Evolutionary conservation across 2,329 filamentous ascomycete species (phyloP).

Genomic region (Cyclaneusma minus): DNA sequence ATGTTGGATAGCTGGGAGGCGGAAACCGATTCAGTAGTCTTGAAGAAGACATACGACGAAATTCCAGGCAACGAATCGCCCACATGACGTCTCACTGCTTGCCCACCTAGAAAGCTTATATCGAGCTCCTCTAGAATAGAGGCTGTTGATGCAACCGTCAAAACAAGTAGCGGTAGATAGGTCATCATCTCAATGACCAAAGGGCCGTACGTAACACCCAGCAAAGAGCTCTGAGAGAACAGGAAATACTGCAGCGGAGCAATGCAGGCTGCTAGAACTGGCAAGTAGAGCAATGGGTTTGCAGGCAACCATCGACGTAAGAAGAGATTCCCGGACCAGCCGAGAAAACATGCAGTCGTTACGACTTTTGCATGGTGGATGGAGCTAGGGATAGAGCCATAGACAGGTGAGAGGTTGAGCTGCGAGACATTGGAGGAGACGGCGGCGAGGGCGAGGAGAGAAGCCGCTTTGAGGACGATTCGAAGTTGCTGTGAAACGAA

Average conservation of each 20-base stretch:
- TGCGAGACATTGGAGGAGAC: slow-evolving; percentile 56
- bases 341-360: slow-evolving; percentile 50
- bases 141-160: slow-evolving; percentile 48
- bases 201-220: slow-evolving; percentile 61
- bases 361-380: slow-evolving; percentile 56
- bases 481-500: slow-evolving; percentile 14
- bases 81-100: too few species aligned
- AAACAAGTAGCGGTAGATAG: slow-evolving; percentile 49
- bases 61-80: slow-evolving; percentile 51
- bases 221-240: slow-evolving; percentile 45
- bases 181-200: slow-evolving; percentile 59
- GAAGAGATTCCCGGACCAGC: slow-evolving; percentile 52
- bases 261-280: slow-evolving; percentile 60
- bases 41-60: slow-evolving; percentile 50
- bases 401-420: slow-evolving; percentile 69
- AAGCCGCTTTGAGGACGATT: slow-evolving; percentile 19
- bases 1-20: slow-evolving; percentile 26
- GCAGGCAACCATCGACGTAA: slow-evolving; percentile 33
- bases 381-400: slow-evolving; percentile 66
- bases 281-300: slow-evolving; percentile 39
- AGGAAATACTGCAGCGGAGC: slow-evolving; percentile 59
- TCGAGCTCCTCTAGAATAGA: slow-evolving; percentile 48
- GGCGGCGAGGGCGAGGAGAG: slow-evolving; percentile 41
- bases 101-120: slow-evolving; percentile 31
- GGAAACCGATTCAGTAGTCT: slow-evolving; percentile 19